Evolutionary conservation across 2,329 filamentous ascomycete genomes (phyloP).

Genomic region (Cercospora sp.): DNA sequence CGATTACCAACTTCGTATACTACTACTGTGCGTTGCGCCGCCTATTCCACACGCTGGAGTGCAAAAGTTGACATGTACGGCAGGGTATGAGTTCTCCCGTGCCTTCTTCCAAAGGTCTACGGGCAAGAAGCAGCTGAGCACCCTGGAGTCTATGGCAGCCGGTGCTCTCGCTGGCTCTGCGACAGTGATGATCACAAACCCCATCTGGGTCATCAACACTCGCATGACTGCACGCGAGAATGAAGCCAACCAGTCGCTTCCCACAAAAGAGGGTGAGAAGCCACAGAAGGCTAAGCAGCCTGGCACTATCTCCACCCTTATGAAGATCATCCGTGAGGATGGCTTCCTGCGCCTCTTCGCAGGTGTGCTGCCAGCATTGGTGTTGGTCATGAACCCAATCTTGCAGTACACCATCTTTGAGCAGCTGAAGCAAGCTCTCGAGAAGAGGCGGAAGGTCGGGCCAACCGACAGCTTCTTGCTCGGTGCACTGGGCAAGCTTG

Average conservation of each 20-base stretch:
- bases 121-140: slow-evolving; percentile 76
- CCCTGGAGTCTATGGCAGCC: slow-evolving; percentile 90
- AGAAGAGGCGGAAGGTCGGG: slow-evolving; percentile 74
- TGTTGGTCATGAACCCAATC: slow-evolving; percentile 97
- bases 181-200: slow-evolving; percentile 94
- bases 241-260: slow-evolving; percentile 45
- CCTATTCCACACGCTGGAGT: not conserved
- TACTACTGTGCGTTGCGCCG: slow-evolving; percentile 72
- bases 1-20: slow-evolving; percentile 98
- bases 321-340: slow-evolving; percentile 78
- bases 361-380: slow-evolving; percentile 86
- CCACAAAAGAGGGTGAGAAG: slow-evolving; percentile 42
- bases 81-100: slow-evolving; percentile 92
- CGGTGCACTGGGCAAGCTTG: slow-evolving; percentile 88
- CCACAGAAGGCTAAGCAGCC: slow-evolving; percentile 57
- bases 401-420: slow-evolving; percentile 98
- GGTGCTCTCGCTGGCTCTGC: slow-evolving; percentile 91
- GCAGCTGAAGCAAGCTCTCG: slow-evolving; percentile 89
- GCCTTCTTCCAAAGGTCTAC: slow-evolving; percentile 81
- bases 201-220: slow-evolving; percentile 99
- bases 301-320: slow-evolving; percentile 77
- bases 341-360: slow-evolving; percentile 83
- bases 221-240: slow-evolving; percentile 90
- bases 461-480: slow-evolving; percentile 86
- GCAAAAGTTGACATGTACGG: slow-evolving; percentile 6